These are phyloP conservation scores for Lentithecium fluviatile DNA, from an alignment of 495 filamentous ascomycete genomes.

Conservation along the genomic window DNA sequence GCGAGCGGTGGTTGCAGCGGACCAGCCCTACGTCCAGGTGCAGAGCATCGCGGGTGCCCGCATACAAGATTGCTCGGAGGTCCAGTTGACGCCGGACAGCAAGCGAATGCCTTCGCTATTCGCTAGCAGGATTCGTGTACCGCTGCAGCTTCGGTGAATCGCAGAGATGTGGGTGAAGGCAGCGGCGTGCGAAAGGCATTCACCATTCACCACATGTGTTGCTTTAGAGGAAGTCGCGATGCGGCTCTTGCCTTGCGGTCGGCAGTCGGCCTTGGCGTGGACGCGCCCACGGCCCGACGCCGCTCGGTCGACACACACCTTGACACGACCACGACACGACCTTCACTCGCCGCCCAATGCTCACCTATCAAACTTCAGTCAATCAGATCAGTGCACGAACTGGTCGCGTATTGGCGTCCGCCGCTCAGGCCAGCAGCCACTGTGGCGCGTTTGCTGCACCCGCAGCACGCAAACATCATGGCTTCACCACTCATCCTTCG, in stretches of 20 bases:
- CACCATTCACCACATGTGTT: not conserved
- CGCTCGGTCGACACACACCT: not conserved
- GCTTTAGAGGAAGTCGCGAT: conserved; percentile 1
- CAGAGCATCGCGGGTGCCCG: not conserved
- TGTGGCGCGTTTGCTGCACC: not conserved
- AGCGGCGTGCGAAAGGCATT: not conserved
- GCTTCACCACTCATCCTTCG: not conserved
- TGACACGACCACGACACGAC: not conserved
- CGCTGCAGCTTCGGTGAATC: no score
- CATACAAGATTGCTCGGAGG: no score
- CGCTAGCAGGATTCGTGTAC: no score
- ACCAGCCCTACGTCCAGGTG: not conserved
- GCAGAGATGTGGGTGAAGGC: not conserved
- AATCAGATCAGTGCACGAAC: not conserved
- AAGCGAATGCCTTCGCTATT: no score
- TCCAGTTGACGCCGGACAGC: no score
- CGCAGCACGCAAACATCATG: not conserved
- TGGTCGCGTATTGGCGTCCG: not conserved
- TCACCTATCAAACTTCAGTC: not conserved
- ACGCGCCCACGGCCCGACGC: not conserved
- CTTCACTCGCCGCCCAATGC: not conserved
- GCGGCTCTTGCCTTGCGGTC: not conserved
- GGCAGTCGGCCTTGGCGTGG: not conserved
- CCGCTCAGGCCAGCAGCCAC: not conserved
- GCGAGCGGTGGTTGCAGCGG: not conserved